phyloP scores from a whole-genome alignment of 306 rosid species.

The Herpetospermum pedunculosum region DNA sequence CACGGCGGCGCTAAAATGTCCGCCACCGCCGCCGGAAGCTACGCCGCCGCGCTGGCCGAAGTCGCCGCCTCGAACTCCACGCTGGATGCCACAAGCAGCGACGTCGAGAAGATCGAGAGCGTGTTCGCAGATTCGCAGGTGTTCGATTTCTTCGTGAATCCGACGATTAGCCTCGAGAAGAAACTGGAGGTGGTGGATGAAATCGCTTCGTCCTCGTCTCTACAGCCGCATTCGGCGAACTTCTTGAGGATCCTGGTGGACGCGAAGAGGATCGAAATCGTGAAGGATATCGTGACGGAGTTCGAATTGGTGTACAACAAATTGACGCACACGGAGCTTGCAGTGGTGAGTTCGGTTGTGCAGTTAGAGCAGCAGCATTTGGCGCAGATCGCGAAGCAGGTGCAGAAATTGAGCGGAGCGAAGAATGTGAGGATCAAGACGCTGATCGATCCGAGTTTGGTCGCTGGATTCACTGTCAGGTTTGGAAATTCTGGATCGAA shows the following conservation, averaged over 20 bases:
- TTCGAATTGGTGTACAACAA: slow-evolving; percentile 50
- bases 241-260: slow-evolving; percentile 69
- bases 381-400: slow-evolving; percentile 92
- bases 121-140: slow-evolving; percentile 39
- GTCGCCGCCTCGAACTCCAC: slow-evolving; percentile 45
- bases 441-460: slow-evolving; percentile 49
- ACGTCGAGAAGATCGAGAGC: slow-evolving; percentile 61
- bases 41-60: slow-evolving; percentile 70
- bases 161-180: slow-evolving; percentile 27
- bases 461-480: slow-evolving; percentile 82
- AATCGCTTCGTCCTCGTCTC: slow-evolving; percentile 22
- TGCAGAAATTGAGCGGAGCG: slow-evolving; percentile 83
- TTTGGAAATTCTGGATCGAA: slow-evolving; percentile 68
- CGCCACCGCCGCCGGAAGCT: slow-evolving; percentile 50
- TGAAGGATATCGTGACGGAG: slow-evolving; percentile 47
- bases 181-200: slow-evolving; percentile 40
- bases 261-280: slow-evolving; percentile 35
- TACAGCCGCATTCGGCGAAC: slow-evolving; percentile 50
- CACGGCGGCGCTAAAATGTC: slow-evolving; percentile 32
- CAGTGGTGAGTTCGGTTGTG: slow-evolving; percentile 86
- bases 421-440: slow-evolving; percentile 77
- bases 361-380: slow-evolving; percentile 70
- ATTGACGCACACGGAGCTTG: slow-evolving; percentile 54
- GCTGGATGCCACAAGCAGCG: slow-evolving; percentile 52
- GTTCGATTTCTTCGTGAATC: slow-evolving; percentile 43